A percentile compares a stretch with the other conserved stretches of the same genome.
Conservation (phyloP, 108 stramenopile species). For the Cyclotella choctawhatcheeana region DNA sequence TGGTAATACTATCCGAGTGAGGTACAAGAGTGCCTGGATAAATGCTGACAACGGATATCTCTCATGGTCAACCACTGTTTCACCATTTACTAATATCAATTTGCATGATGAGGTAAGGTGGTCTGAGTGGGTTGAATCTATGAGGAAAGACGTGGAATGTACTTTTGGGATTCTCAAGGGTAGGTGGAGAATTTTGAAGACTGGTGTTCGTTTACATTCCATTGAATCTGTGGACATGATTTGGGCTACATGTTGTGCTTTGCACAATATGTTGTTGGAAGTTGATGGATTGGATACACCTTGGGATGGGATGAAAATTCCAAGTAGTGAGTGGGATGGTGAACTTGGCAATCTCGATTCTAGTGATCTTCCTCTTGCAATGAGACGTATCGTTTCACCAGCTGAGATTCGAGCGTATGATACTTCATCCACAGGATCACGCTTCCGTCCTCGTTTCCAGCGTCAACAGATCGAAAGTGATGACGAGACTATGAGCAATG, state of each 20-base stretch:
- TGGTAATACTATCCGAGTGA: not conserved
- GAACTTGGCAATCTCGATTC: not conserved
- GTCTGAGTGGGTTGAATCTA: constrained; percentile 27
- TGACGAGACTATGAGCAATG: not conserved
- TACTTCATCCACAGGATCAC: not conserved
- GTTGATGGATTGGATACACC: constrained; percentile 41
- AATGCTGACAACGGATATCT: constrained; percentile 14
- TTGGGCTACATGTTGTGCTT: constrained; percentile 47
- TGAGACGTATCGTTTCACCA: not conserved
- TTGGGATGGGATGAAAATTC: constrained; percentile 16
- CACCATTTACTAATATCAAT: not conserved
- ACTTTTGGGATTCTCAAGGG: constrained; percentile 17
- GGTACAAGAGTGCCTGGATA: constrained; percentile 13
- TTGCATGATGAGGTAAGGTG: constrained; percentile 2
- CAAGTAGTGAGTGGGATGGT: constrained; percentile 7
- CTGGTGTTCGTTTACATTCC: constrained; percentile 27
- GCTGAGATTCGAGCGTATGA: not conserved
- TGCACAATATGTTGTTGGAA: constrained; percentile 55
- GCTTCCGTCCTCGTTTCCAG: no score
- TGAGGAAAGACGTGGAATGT: constrained; percentile 29
- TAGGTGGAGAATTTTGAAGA: constrained; percentile 21
- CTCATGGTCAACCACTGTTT: constrained; percentile 5
- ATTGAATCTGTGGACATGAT: constrained; percentile 22
- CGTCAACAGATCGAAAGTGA: no score
- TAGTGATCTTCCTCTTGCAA: not conserved